Percentiles rank a stretch among this genome's conserved stretches.
Conservation (phyloP, 768 basidiomycete genomes). For the Lentinula edodes region DNA sequence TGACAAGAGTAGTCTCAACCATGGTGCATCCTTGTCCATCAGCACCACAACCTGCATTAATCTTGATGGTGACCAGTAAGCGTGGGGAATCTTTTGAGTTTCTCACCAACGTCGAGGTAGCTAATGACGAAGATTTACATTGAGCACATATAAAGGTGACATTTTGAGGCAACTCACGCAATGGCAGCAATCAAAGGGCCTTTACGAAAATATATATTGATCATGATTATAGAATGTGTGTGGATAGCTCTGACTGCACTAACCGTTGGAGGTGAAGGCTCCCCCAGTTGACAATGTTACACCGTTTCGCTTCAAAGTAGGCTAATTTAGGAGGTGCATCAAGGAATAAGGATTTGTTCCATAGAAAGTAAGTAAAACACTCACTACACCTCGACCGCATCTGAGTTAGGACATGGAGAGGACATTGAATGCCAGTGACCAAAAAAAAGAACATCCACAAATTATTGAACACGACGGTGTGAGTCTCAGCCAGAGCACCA, state of each 20-base stretch:
- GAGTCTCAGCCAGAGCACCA: neutral
- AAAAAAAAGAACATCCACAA: neutral
- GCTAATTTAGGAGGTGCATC: neutral
- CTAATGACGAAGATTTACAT: neutral
- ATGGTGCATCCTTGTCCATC: constrained; percentile 31
- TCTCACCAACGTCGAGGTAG: neutral
- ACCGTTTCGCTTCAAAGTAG: constrained; percentile 12
- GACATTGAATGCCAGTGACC: too few relatives aligned
- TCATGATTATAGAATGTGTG: too few relatives aligned
- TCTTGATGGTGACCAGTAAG: too few relatives aligned
- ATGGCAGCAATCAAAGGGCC: constrained; percentile 24
- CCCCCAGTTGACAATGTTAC: constrained; percentile 23
- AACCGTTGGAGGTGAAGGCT: constrained; percentile 17
- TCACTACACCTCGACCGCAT: too few relatives aligned
- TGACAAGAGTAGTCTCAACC: constrained; percentile 26
- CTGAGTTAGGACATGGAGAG: too few relatives aligned
- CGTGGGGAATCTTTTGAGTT: too few relatives aligned
- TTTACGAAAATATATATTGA: neutral
- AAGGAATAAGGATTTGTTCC: neutral
- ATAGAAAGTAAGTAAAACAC: too few relatives aligned
- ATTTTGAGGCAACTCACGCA: constrained; percentile 16
- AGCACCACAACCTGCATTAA: constrained; percentile 23
- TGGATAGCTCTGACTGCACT: neutral
- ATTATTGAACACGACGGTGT: neutral
- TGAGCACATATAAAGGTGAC: neutral